A percentile compares a stretch with the other conserved stretches of the same genome.
Conservation (phyloP, 495 filamentous ascomycete genomes). For the Annulohypoxylon nitens region DNA sequence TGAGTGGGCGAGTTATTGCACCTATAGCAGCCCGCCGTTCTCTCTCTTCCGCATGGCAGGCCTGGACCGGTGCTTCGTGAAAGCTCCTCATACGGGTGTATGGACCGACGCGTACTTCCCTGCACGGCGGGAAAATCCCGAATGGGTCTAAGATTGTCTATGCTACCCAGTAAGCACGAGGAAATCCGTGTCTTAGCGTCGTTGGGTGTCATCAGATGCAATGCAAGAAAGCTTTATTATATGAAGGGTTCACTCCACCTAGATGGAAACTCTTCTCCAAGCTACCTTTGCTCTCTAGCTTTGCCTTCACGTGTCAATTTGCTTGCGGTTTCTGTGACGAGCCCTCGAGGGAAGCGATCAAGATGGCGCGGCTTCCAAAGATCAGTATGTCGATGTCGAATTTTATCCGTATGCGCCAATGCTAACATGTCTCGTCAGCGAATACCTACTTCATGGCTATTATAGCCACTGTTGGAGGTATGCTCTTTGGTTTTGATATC, state of each 20-base stretch:
- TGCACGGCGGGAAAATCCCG: constrained; percentile 38
- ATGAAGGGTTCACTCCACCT: constrained; percentile 46
- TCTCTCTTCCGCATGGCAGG: constrained; percentile 15
- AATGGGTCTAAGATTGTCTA: constrained; percentile 42
- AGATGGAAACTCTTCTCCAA: constrained; percentile 7
- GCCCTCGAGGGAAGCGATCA: constrained; percentile 34
- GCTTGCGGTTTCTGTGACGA: constrained; percentile 16
- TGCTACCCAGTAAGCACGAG: constrained; percentile 34
- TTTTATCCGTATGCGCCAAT: constrained; percentile 29
- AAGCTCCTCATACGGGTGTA: constrained; percentile 38
- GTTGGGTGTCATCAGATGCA: constrained; percentile 41
- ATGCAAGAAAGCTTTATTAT: constrained; percentile 45
- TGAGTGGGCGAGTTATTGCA: constrained; percentile 47
- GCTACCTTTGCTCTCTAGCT: constrained; percentile 21
- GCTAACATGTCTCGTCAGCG: constrained; percentile 42
- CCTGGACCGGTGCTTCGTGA: constrained; percentile 22
- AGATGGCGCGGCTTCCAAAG: constrained; percentile 50
- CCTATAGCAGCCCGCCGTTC: constrained; percentile 46
- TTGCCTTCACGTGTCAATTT: constrained; percentile 27
- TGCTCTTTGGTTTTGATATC: constrained; percentile 76
- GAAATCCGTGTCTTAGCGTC: constrained; percentile 1
- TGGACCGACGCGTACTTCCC: constrained; percentile 32
- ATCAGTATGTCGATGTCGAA: constrained; percentile 44
- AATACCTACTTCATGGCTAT: constrained; percentile 74
- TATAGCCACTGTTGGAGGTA: constrained; percentile 71